Conservation (phyloP, 2,329 filamentous ascomycete species). For the Fusarium bulbicola region DNA sequence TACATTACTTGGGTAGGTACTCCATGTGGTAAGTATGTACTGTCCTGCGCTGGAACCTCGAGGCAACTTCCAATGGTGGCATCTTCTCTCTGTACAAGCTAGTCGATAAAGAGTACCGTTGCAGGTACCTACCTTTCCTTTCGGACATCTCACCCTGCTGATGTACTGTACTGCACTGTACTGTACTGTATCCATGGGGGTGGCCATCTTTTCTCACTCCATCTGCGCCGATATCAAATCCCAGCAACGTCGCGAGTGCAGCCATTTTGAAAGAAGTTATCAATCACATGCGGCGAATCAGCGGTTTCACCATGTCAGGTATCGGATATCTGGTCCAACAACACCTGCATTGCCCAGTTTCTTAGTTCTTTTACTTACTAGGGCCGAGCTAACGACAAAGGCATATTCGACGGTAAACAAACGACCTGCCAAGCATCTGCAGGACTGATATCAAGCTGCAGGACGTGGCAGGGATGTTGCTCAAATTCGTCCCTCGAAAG, state of each 20-base stretch:
- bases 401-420: constrained; percentile 3
- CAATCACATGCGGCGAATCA: background rate
- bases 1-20: constrained; percentile 28
- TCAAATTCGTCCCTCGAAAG: constrained; percentile 17
- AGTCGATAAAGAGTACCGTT: constrained; percentile 35
- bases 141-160: constrained; percentile 7
- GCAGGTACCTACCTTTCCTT: constrained; percentile 1
- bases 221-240: constrained; percentile 9
- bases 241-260: background rate
- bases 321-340: background rate
- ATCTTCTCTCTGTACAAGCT: constrained; percentile 27
- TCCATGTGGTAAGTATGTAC: constrained; percentile 35
- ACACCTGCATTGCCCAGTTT: background rate
- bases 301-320: background rate
- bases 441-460: constrained; percentile 25
- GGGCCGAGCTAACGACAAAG: constrained; percentile 10
- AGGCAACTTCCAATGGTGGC: constrained; percentile 34
- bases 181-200: background rate
- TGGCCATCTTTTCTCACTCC: constrained; percentile 16
- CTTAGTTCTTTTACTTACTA: background rate
- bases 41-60: constrained; percentile 34
- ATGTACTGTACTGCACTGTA: background rate
- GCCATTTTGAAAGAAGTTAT: background rate
- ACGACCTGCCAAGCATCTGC: constrained; percentile 27
- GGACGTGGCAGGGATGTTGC: constrained; percentile 24